A percentile compares a stretch with the other conserved stretches of the same genome.
phyloP scores from a whole-genome alignment of 2,329 filamentous ascomycete genomes.

The Hypomyces rosellus region DNA sequence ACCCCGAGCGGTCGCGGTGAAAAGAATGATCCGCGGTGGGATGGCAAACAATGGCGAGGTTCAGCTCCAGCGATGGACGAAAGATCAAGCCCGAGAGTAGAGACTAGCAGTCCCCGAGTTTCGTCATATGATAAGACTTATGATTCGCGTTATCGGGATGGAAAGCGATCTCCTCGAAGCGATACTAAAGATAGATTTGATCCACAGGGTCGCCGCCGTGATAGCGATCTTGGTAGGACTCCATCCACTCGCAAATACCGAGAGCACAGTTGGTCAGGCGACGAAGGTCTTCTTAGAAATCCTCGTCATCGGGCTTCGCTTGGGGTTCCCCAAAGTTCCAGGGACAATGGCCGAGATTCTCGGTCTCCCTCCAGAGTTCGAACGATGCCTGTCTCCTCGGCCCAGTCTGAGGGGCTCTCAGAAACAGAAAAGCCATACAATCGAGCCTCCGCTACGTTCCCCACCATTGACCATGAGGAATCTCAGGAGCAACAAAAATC shows the following conservation, averaged over 20 bases:
- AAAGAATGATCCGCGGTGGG: constrained; percentile 19
- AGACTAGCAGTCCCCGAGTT: constrained; percentile 23
- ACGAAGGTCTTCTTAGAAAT: constrained; percentile 22
- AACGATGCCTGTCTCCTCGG: constrained; percentile 27
- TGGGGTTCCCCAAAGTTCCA: constrained; percentile 20
- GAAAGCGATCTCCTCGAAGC: constrained; percentile 21
- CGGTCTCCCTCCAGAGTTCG: constrained; percentile 30
- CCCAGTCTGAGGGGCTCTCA: constrained; percentile 13
- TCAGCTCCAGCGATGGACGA: constrained; percentile 23
- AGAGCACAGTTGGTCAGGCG: constrained; percentile 32
- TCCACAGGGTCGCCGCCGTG: constrained; percentile 16
- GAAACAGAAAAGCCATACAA: constrained; percentile 9
- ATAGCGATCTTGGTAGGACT: constrained; percentile 16
- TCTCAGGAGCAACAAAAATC: constrained; percentile 18
- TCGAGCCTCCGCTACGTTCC: constrained; percentile 27
- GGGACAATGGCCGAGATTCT: constrained; percentile 8
- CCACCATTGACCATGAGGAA: constrained; percentile 17
- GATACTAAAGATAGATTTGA: constrained; percentile 28
- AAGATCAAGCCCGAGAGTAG: constrained; percentile 21
- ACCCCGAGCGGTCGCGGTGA: constrained; percentile 22
- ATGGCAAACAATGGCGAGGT: constrained; percentile 19
- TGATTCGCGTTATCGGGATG: constrained; percentile 22
- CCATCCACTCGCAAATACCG: constrained; percentile 17
- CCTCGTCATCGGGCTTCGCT: constrained; percentile 12
- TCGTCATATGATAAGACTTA: constrained; percentile 27